Base-by-base conservation (phyloP, 192 early-diverging fungal species). In the Backusella macrospora region DNA sequence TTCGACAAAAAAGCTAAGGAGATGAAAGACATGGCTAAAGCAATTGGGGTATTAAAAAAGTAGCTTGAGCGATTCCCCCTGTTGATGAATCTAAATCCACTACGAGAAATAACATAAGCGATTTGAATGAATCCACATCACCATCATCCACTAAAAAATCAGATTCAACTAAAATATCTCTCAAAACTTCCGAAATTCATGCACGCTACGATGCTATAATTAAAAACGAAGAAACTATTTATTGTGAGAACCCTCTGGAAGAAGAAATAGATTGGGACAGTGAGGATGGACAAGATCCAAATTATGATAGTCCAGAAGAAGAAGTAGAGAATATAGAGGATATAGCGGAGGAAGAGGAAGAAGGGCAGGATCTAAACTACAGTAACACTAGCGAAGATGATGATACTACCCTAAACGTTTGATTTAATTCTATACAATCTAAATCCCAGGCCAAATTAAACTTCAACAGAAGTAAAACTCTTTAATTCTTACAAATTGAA, bases 241-340 rank as follows among this genome's bases (percentile, higher is more conserved):
- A 59, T 12, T 59, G 52, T 10, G 52, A 59, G 2, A 59, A 21
- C 26, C 52, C 52, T 23, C 26, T 59, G 21, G 52, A 59, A 26
- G 21, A 59, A 3, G 26, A 18, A 59, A 26, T 23, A n/a, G 52
- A 59, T 26, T 59, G 52, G 21, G 26, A 59, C 21, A 59, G 52
- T 26, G 52, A 59, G 52, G 52, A 59, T 59, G 52, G 52, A 26
- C 52, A 59, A 59, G 52, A 59, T 7, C 52, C 52, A 59, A 59
- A 59, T 12, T 59, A 59, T 21, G 21, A 59, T 26, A 34, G 29
- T 34, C 29, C 29, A 2, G 29, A 34, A 34, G 29, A 34, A 34
- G 29, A 34, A 34, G 29, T 1, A 34, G 2, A 34, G 2, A 2
- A 34, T 34, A 2, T n/a, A n/a, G n/a, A n/a, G n/a, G 26, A 18